Conservation (phyloP, 73 alveolate genomes). For the Paraurostyla sp. region DNA sequence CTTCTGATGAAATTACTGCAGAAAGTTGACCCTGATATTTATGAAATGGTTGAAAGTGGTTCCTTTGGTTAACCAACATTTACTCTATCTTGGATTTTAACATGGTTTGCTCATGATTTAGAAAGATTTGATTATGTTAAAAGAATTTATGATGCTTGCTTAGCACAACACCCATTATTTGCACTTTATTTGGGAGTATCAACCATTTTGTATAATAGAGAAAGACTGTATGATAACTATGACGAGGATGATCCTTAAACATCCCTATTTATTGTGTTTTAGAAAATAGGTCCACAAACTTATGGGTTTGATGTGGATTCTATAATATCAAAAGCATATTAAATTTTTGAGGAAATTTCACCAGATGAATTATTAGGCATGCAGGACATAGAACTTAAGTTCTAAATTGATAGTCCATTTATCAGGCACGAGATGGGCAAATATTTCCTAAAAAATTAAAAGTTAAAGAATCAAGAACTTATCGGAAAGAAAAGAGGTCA, state of each 20-base stretch:
- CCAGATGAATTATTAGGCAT: neutral
- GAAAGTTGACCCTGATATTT: constrained; percentile 47
- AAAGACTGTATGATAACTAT: neutral
- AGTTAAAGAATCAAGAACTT: too few species aligned
- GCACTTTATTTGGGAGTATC: constrained; percentile 69
- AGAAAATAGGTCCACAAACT: neutral
- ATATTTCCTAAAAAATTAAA: too few species aligned
- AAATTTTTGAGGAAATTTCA: neutral
- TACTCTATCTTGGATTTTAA: constrained; percentile 74
- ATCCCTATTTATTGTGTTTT: neutral
- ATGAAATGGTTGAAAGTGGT: constrained; percentile 9
- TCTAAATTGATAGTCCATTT: neutral
- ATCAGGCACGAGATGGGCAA: too few species aligned
- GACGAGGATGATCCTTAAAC: constrained; percentile 56
- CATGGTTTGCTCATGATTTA: constrained; percentile 79
- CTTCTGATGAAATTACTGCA: constrained; percentile 51
- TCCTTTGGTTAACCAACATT: constrained; percentile 63
- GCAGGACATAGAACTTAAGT: neutral
- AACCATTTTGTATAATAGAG: neutral
- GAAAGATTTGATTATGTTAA: constrained; percentile 42
- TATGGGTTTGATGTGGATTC: neutral
- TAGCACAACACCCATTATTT: constrained; percentile 69
- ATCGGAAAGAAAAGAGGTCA: too few species aligned
- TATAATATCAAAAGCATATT: neutral
- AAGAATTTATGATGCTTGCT: constrained; percentile 61